These are phyloP conservation scores for Vanderwaltozyma polyspora DNA, from an alignment of 805 yeast genomes.

Conservation along the genomic window DNA sequence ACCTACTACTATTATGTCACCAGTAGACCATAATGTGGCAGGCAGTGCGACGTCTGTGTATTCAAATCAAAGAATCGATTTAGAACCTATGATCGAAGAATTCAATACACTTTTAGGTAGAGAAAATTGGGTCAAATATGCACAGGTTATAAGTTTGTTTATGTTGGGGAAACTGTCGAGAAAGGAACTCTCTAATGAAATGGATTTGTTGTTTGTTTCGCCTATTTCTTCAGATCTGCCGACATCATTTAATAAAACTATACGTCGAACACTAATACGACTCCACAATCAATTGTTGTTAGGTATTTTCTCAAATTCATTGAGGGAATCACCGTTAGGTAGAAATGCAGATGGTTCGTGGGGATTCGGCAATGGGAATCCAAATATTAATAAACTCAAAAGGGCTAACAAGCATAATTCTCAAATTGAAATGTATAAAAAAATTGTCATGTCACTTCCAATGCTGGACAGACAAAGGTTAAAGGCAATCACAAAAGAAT, in stretches of 20 bases:
- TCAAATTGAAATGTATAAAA: conserved; percentile 73
- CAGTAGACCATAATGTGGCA: no score
- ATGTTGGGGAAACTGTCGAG: conserved; percentile 72
- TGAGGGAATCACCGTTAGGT: conserved; percentile 64
- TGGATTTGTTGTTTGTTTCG: conserved; percentile 39
- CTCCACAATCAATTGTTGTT: conserved; percentile 76
- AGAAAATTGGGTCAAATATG: conserved; percentile 73
- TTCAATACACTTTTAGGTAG: conserved; percentile 64
- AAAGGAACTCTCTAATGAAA: conserved; percentile 50
- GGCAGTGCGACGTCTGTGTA: no score
- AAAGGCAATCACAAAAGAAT: conserved; percentile 70
- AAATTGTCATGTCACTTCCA: conserved; percentile 77
- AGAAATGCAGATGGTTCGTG: conserved; percentile 51
- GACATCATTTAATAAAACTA: conserved; percentile 1
- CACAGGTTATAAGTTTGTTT: conserved; percentile 64
- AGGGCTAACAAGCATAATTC: conserved; percentile 38
- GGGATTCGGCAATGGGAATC: conserved; percentile 39
- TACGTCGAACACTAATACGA: conserved; percentile 15
- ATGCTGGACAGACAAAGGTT: conserved; percentile 76
- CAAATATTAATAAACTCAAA: conserved; percentile 33
- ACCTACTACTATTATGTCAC: conserved; percentile 5
- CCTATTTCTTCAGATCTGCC: conserved; percentile 1
- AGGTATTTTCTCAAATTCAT: conserved; percentile 73
- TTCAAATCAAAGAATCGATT: conserved; percentile 39
- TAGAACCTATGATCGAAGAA: conserved; percentile 57